phyloP scores from a whole-genome alignment of 1,139 yeast species.

The Schizosaccharomyces versatilis region DNA sequence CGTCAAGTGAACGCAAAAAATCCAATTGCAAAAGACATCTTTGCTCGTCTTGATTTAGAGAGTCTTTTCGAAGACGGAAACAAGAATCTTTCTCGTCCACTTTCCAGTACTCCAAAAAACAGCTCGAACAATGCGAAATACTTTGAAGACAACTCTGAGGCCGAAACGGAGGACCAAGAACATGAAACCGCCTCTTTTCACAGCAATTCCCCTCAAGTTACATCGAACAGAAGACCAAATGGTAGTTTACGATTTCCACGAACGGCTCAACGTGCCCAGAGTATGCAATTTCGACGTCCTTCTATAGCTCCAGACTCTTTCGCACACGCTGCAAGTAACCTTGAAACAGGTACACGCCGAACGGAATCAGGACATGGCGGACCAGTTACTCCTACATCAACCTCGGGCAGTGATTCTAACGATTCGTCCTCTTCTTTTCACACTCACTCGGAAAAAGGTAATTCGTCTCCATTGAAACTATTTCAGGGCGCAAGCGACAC shows the following conservation, averaged over 20 bases:
- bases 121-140: not conserved
- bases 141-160: not conserved
- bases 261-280: no score
- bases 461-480: slow-evolving; percentile 9
- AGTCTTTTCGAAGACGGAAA: not conserved
- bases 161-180: not conserved
- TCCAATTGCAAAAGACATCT: not conserved
- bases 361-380: not conserved
- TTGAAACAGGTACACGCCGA: not conserved
- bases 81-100: not conserved
- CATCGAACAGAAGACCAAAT: no score
- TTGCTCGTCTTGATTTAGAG: not conserved
- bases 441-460: not conserved
- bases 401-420: not conserved
- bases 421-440: not conserved
- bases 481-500: slow-evolving; percentile 11
- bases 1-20: not conserved
- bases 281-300: no score
- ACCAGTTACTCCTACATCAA: no score
- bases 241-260: no score
- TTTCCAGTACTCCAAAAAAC: not conserved
- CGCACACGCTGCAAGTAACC: no score
- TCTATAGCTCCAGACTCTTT: no score
- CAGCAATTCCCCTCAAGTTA: no score
- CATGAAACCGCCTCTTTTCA: no score